Evolutionary conservation across 78 protist species (phyloP).

Genomic region (Diacronema lutheri): DNA sequence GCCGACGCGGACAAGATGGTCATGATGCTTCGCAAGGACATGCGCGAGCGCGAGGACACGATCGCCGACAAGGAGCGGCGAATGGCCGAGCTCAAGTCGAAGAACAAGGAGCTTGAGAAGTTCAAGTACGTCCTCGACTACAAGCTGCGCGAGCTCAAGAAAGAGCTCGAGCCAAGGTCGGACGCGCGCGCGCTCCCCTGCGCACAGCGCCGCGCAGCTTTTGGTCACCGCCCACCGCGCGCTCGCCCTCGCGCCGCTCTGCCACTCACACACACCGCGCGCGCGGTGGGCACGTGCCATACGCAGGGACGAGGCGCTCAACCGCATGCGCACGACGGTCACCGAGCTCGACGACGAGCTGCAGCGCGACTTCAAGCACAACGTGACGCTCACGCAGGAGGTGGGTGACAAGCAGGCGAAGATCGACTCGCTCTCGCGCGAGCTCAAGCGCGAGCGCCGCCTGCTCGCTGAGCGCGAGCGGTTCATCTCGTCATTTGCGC

Average conservation of each 20-base stretch:
- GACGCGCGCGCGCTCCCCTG: no score
- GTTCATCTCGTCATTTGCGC: not conserved
- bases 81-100: conserved; percentile 62
- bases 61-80: conserved; percentile 66
- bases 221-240: no score
- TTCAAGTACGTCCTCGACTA: conserved; percentile 80
- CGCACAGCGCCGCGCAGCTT: no score
- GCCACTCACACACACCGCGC: no score
- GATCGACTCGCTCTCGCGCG: not conserved
- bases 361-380: conserved; percentile 11
- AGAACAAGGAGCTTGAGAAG: conserved; percentile 81
- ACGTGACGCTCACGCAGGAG: not conserved
- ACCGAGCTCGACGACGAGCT: conserved; percentile 44
- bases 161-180: conserved; percentile 84
- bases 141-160: conserved; percentile 68
- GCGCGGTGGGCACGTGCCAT: no score
- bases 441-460: not conserved
- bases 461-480: not conserved
- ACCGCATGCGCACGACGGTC: conserved; percentile 10
- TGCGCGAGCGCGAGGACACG: conserved; percentile 66
- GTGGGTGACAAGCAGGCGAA: not conserved
- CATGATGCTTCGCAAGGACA: conserved; percentile 26
- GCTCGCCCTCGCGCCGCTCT: no score
- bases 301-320: conserved; percentile 55
- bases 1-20: conserved; percentile 20